Conservation (phyloP, 345 rosid species). For the Hevea brasiliensis region DNA sequence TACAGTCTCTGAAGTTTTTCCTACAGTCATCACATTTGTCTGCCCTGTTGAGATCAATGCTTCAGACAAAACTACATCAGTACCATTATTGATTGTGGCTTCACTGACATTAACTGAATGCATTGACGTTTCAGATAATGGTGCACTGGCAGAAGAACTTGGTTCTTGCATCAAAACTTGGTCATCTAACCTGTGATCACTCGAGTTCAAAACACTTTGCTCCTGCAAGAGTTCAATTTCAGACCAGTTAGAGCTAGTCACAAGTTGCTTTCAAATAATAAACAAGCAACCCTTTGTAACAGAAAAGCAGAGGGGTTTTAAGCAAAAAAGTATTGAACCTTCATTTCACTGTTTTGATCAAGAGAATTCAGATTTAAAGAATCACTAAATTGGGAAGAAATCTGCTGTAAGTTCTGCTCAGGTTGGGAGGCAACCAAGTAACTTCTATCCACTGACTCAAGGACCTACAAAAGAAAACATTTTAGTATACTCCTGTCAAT, state of each 20-base stretch:
- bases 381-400: conserved; percentile 70
- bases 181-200: conserved; percentile 38
- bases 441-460: conserved; percentile 51
- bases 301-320: conserved; percentile 9
- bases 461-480: conserved; percentile 43
- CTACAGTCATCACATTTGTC: conserved; percentile 30
- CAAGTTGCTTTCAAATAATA: conserved; percentile 2
- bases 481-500: conserved; percentile 7
- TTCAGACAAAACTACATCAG: conserved; percentile 43
- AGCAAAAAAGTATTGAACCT: too few relatives aligned
- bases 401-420: conserved; percentile 57
- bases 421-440: conserved; percentile 42
- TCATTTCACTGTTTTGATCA: conserved; percentile 49
- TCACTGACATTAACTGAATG: conserved; percentile 38
- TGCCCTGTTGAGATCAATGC: conserved; percentile 41
- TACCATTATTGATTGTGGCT: conserved; percentile 31
- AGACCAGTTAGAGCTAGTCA: conserved; percentile 7
- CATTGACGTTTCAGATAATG: conserved; percentile 37
- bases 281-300: conserved; percentile 7
- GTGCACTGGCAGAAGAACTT: conserved; percentile 36
- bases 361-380: conserved; percentile 46
- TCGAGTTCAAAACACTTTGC: conserved; percentile 36
- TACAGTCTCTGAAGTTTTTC: conserved; percentile 47
- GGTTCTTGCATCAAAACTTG: conserved; percentile 49
- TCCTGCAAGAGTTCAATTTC: conserved; percentile 44